Evolutionary conservation across 176 grass and related monocot genomes (phyloP), one percentile per base, ranked within the genome.

Genomic region (Hyparrhenia diplandra): DNA sequence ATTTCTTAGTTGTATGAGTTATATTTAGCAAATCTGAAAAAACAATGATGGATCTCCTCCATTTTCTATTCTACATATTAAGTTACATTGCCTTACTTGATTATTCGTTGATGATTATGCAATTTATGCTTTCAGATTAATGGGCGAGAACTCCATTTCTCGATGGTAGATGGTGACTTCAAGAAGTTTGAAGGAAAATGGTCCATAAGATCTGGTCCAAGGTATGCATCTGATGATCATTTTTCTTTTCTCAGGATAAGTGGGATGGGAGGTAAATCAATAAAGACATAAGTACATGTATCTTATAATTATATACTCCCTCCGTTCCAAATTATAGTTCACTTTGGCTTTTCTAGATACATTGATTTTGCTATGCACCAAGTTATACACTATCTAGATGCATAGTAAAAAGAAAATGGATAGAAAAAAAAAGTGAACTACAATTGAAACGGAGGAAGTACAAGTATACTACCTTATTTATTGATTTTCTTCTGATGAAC

Each of bases 171-270:
- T 86, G 95, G 95, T 4, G 95, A 95, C 77, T 98, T 98, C 63
- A 95, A 91, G 82, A 98, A 91, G 77, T 98, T 98, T 25, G 95
- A 98, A 89, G 92, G 92, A 28, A 95, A 98, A 87, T 98, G 92
- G 95, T 93, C 86, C 45, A 64, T 98, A 61, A 82, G 76, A 84
- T 20, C 95, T 75, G 88, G 92, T 87, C 90, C 81, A 82, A 95
- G 88, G 95, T 98, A 74, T 0, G 62, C 35, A 43, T 75, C 5
- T 18, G 67, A 13, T 8, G 0, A 13, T 21, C 32, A 63, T 88
- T 69, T 49, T 47, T 21, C n/a, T 27, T 29, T 62, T 4, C 8
- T n/a, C 2, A 65, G 40, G 9, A 78, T 78, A 47, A 18, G n/a
- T n/a, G n/a, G n/a, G n/a, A n/a, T 1, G 13, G 2, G 36, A 25